phyloP scores from a whole-genome alignment of 208 protist species.

The Vickermania spadyakhi region DNA sequence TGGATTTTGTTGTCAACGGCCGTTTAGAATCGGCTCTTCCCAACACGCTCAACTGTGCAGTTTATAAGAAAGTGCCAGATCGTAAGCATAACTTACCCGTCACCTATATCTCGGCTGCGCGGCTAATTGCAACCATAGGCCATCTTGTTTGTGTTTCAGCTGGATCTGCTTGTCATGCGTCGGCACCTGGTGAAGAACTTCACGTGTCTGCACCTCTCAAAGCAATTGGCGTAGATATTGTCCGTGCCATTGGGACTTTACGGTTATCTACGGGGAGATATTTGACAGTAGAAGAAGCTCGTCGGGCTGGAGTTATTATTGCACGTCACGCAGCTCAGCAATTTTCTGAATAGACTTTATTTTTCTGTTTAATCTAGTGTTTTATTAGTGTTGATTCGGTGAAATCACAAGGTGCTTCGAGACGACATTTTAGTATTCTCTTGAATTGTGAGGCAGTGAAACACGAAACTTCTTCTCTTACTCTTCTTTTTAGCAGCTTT shows the following conservation, averaged over 20 bases:
- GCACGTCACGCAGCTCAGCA: conserved; percentile 65
- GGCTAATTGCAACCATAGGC: conserved; percentile 46
- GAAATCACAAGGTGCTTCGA: too few species aligned
- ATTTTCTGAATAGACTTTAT: conserved; percentile 38
- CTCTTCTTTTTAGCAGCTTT: background rate
- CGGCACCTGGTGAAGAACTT: conserved; percentile 27
- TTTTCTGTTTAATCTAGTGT: too few species aligned
- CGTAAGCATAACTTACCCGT: conserved; percentile 11
- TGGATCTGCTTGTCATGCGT: conserved; percentile 78
- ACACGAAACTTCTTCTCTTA: background rate
- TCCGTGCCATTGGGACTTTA: conserved; percentile 61
- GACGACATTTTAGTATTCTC: too few species aligned
- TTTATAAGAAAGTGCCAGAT: conserved; percentile 41
- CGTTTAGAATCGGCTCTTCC: conserved; percentile 35
- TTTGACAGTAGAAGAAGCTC: conserved; percentile 58
- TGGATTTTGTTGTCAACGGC: conserved; percentile 71
- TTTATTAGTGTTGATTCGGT: too few species aligned
- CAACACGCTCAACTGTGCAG: conserved; percentile 81
- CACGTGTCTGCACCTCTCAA: conserved; percentile 60
- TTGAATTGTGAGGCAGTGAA: background rate
- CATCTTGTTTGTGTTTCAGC: conserved; percentile 78
- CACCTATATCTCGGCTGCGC: conserved; percentile 66
- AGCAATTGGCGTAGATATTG: conserved; percentile 37
- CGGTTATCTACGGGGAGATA: conserved; percentile 61
- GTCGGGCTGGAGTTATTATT: conserved; percentile 58